Evolutionary conservation across 345 rosid genomes (phyloP).

Genomic region (Erodium maritimum): DNA sequence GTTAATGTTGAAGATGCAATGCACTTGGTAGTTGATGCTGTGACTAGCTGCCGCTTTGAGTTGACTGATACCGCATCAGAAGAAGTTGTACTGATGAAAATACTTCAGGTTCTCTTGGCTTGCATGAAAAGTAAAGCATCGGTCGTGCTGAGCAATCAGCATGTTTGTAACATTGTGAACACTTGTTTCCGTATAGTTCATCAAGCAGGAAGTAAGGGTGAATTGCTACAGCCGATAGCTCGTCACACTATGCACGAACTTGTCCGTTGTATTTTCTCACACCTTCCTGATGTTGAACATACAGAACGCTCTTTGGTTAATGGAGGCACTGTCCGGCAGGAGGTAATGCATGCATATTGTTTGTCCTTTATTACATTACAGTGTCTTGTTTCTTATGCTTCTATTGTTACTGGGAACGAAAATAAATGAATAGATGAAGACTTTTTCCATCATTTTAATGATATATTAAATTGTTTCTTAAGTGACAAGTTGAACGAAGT

Average conservation of each 20-base stretch:
- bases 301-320: conserved; percentile 65
- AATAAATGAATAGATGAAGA: no score
- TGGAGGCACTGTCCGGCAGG: conserved; percentile 49
- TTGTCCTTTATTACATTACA: conserved; percentile 7
- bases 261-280: conserved; percentile 79
- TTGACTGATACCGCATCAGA: conserved; percentile 96
- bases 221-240: conserved; percentile 72
- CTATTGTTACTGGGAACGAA: no score
- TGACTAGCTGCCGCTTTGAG: conserved; percentile 96
- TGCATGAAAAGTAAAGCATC: conserved; percentile 93
- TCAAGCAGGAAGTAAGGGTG: conserved; percentile 79
- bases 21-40: conserved; percentile 90
- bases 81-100: conserved; percentile 96
- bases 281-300: conserved; percentile 71
- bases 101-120: conserved; percentile 91
- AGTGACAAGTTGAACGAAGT: no score
- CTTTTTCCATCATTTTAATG: no score
- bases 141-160: conserved; percentile 83
- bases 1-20: conserved; percentile 80
- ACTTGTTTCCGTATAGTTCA: conserved; percentile 97
- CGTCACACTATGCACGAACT: conserved; percentile 93
- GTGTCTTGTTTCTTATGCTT: conserved; percentile 6
- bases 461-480: no score
- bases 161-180: conserved; percentile 90
- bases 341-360: conserved; percentile 48